Percentiles rank a stretch among this genome's conserved stretches.
Conservation (phyloP, 805 yeast genomes). For the Candida pini region DNA sequence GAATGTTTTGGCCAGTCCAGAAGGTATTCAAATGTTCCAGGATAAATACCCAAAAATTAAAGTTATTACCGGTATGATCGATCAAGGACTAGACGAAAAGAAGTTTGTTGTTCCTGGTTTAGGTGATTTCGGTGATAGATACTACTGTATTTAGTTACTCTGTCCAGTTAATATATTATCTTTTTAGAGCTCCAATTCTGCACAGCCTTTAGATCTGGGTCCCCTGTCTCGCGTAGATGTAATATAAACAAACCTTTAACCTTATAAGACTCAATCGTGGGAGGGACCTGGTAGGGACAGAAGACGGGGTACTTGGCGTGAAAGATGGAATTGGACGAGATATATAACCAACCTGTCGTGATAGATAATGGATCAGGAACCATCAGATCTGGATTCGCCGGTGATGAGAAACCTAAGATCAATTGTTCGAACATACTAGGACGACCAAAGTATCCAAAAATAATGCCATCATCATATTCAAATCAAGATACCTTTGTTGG, state of each 20-base stretch:
- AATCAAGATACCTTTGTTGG: constrained; percentile 69
- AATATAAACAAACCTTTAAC: too few species aligned
- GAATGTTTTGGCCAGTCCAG: constrained; percentile 91
- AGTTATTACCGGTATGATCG: constrained; percentile 92
- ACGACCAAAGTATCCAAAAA: constrained; percentile 73
- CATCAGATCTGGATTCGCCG: constrained; percentile 88
- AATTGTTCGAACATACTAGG: constrained; percentile 67
- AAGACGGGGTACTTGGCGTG: too few species aligned
- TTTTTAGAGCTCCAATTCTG: too few species aligned
- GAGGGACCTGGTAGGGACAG: too few species aligned
- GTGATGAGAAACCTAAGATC: constrained; percentile 74
- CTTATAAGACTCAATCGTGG: too few species aligned
- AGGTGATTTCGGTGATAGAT: constrained; percentile 98
- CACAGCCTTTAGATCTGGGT: too few species aligned
- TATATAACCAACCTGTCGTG: constrained; percentile 68
- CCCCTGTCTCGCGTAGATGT: too few species aligned
- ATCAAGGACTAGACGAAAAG: constrained; percentile 76
- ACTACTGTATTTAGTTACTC: constrained; percentile 91
- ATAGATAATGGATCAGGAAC: constrained; percentile 84
- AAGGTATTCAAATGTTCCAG: constrained; percentile 79
- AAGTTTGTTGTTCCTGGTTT: constrained; percentile 89
- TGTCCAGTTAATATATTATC: too few species aligned
- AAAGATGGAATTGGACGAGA: constrained; percentile 9
- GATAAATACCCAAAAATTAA: constrained; percentile 75
- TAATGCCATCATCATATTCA: constrained; percentile 60